Conservation (phyloP, 306 rosid genomes). For the Geum urbanum region DNA sequence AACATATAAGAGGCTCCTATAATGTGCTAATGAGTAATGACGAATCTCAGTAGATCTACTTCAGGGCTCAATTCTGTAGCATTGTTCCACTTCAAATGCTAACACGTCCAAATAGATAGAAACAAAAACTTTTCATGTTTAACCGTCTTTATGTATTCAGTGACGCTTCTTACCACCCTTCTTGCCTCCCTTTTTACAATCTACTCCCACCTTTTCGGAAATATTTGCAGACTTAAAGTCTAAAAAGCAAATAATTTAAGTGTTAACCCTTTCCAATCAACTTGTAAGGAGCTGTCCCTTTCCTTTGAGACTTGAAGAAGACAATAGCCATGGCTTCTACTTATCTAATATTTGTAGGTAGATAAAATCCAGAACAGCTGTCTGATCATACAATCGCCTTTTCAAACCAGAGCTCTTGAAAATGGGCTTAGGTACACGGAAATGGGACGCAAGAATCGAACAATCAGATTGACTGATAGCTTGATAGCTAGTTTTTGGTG, state of each 20-base stretch:
- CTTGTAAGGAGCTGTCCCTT: not conserved
- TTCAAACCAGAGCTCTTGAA: no score
- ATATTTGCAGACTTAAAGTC: not conserved
- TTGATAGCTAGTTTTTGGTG: no score
- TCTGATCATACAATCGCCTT: no score
- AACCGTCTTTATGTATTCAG: constrained; percentile 1
- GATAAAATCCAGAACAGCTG: no score
- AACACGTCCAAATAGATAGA: not conserved
- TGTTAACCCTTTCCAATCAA: not conserved
- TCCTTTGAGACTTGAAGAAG: not conserved
- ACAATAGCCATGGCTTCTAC: not conserved
- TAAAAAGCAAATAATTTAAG: not conserved
- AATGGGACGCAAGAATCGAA: no score
- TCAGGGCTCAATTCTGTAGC: not conserved
- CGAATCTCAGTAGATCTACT: not conserved
- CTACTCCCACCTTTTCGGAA: not conserved
- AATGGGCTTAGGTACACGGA: no score
- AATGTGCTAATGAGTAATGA: not conserved
- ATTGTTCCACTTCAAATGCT: not conserved
- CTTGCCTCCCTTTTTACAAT: constrained; percentile 19
- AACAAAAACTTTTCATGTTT: not conserved
- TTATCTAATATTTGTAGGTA: not conserved
- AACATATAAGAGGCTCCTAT: not conserved
- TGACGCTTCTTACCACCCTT: constrained; percentile 28
- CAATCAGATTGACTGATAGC: no score